phyloP scores from a whole-genome alignment of 2,329 filamentous ascomycete genomes.

The Ceratocystis diversiconidia region DNA sequence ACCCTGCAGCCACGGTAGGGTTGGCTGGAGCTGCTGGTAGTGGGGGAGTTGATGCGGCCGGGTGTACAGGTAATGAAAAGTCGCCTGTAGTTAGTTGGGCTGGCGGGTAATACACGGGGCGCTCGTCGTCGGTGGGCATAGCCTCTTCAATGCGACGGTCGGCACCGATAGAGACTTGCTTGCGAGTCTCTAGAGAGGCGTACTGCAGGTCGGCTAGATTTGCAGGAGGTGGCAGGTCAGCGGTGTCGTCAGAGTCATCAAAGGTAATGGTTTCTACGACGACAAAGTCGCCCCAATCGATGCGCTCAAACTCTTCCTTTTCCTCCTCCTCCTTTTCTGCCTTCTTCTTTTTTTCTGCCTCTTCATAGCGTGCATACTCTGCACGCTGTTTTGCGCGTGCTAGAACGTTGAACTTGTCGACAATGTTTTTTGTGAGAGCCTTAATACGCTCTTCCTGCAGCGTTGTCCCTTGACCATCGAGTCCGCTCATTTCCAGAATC shows the following conservation, averaged over 20 bases:
- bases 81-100: constrained; percentile 30
- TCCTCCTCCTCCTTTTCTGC: constrained; percentile 79
- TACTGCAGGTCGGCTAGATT: constrained; percentile 85
- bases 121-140: constrained; percentile 61
- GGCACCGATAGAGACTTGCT: constrained; percentile 70
- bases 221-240: constrained; percentile 75
- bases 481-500: constrained; percentile 52
- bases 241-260: constrained; percentile 72
- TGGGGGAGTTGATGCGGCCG: constrained; percentile 25
- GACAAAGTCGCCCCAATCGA: constrained; percentile 97
- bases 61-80: constrained; percentile 33
- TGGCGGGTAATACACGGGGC: constrained; percentile 11
- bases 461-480: constrained; percentile 51
- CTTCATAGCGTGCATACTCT: constrained; percentile 74
- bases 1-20: constrained; percentile 27
- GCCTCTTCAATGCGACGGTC: constrained; percentile 86
- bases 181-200: constrained; percentile 88
- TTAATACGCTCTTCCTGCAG: constrained; percentile 57
- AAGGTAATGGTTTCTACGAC: constrained; percentile 93
- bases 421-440: constrained; percentile 58
- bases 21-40: constrained; percentile 23
- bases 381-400: constrained; percentile 71
- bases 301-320: constrained; percentile 59
- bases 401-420: constrained; percentile 68
- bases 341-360: constrained; percentile 73